Base-by-base conservation (phyloP, 176 grass and related monocot genomes). In the Elymus sibiricus region DNA sequence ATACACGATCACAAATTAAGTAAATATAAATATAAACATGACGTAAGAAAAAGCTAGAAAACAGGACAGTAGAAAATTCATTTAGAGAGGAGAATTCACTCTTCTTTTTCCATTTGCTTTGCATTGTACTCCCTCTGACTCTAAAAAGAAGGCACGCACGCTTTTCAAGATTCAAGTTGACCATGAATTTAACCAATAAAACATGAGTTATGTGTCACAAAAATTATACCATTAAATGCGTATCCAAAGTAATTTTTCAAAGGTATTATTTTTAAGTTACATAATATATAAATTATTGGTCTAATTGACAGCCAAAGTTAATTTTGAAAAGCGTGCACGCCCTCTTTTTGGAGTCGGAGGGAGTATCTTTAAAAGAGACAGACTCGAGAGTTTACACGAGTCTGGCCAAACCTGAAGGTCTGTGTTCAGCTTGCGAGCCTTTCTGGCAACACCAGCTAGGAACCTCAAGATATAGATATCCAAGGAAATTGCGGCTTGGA, bases 381-480 rank as follows among this genome's bases (percentile, higher is more conserved):
- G 56, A 90, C 4, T 43, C 5, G 7, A 71, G n/a, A 86, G 82
- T 5, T 59, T 38, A 51, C 66, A 68, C 32, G 8, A 61, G 35
- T 67, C 55, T 77, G 40, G 40, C 22, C 85, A 73, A 89, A 98
- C 96, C 76, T 90, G 96, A 89, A 98, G 96, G 37, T 98, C 91
- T 21, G 93, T 98, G 83, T 98, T 95, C 73, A 98, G 62, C 71
- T 94, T 95, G 70, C 83, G 84, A 90, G 74, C 90, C 89, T 81
- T 92, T 66, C 86, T 90, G 53, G 87, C 86, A 74, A 98, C 4
- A 49, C 93, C 94, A 87, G 90, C 96, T 77, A 98, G 86, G 74
- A 89, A 98, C 77, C 96, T 92, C 71, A 98, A 91, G 78, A 98
- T 98, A 90, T 89, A 95, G 27, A 98, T 92, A 87, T 98, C 96